A percentile compares a stretch with the other conserved stretches of the same genome.
Evolutionary conservation across 495 filamentous ascomycete species (phyloP).

Genomic region (Daldinia vernicosa): DNA sequence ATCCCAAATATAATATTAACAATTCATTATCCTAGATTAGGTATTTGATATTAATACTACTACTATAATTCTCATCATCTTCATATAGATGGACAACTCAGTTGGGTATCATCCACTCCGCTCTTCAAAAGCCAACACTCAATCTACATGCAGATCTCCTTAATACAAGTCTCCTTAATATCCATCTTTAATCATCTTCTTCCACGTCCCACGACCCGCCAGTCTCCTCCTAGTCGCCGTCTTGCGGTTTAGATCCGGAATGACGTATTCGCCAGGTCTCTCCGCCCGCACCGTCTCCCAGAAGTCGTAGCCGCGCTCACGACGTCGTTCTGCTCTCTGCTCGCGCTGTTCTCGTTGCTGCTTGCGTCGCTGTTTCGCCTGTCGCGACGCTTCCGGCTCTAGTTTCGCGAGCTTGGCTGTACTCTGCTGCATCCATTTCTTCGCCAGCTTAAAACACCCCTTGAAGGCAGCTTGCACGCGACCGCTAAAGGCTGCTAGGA

Average conservation of each 20-base stretch:
- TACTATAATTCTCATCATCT: background rate
- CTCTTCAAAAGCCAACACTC: slow-evolving; percentile 3
- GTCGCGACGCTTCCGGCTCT: slow-evolving; percentile 43
- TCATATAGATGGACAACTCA: background rate
- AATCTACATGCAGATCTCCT: background rate
- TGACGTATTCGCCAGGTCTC: slow-evolving; percentile 47
- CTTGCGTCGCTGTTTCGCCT: slow-evolving; percentile 39
- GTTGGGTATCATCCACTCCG: slow-evolving; percentile 11
- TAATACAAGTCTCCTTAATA: no score
- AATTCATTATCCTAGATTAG: background rate
- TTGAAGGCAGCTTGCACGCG: slow-evolving; percentile 49
- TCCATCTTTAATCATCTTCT: slow-evolving; percentile 24
- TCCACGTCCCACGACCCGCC: slow-evolving; percentile 29
- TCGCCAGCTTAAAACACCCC: slow-evolving; percentile 31
- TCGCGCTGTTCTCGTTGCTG: slow-evolving; percentile 39
- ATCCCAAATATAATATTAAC: background rate
- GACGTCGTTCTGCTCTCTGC: slow-evolving; percentile 33
- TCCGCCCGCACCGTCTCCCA: slow-evolving; percentile 54
- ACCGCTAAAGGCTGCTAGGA: slow-evolving; percentile 55
- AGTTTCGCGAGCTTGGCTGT: slow-evolving; percentile 34
- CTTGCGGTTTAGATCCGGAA: slow-evolving; percentile 55
- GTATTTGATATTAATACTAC: background rate
- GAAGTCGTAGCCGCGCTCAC: slow-evolving; percentile 55
- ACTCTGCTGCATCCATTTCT: slow-evolving; percentile 20
- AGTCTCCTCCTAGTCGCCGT: slow-evolving; percentile 23